Evolutionary conservation across 306 rosid genomes (phyloP), one percentile per base, ranked within the genome.

Genomic region (Fragaria vesca): DNA sequence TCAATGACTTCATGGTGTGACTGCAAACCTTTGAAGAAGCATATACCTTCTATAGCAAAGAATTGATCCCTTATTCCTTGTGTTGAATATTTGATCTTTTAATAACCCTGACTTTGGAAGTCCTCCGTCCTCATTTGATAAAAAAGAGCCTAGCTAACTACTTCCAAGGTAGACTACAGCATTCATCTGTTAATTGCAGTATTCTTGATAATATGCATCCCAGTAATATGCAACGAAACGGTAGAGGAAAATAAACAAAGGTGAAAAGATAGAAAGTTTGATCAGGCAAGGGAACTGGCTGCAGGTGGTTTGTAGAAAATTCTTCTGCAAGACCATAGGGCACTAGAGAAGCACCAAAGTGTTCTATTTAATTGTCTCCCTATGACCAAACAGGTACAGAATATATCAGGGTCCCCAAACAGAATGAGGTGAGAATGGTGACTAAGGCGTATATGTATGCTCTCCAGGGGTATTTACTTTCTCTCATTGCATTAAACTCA

Each of bases 401-500:
- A 76, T 84, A 94, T 68, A 90, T 88, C 40, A 90, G 83, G 58
- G 80, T 85, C 78, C 97, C 98, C 32, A 89, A 76, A 52, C 73
- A 82, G 36, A 84, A 88, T 4, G 98, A 92, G 69, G 79, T 21
- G 73, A 73, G 78, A 46, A 94, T 82, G 7, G 98, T 89, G 18
- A 85, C 79, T 47, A 66, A 46, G 40, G 96, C 96, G 63, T 92
- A 90, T 1, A 69, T 88, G 50, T 90, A 89, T 8, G 97, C 97
- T 80, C 92, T 88, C 96, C 92, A 90, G 12, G 93, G 93, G 58
- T 76, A 72, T 16, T 2, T 85, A 73, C 96, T 92, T 76, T 86
- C 88, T 74, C 94, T 85, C 94, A 92, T 92, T 36, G 91, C 91
- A 75, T 94, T 84, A 71, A 92, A 92, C 91, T 94, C 97, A 0